Percentiles rank a stretch among this genome's conserved stretches.
phyloP scores from a whole-genome alignment of 2,329 filamentous ascomycete genomes.

The Claviceps spartinae region DNA sequence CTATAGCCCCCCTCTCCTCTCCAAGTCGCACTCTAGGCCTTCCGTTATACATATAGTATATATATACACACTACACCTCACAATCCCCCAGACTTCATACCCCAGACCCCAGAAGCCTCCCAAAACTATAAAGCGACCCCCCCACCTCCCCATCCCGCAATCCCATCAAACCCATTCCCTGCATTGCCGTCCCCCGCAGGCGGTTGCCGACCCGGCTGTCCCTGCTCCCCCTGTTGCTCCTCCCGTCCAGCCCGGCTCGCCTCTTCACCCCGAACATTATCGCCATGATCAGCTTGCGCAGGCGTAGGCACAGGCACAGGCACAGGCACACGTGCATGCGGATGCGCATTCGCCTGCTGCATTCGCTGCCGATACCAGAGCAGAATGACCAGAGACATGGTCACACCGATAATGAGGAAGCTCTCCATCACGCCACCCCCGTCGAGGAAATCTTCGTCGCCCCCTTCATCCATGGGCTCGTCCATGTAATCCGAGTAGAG shows the following conservation, averaged over 20 bases:
- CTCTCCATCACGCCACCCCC: slow-evolving; percentile 77
- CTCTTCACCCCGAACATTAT: slow-evolving; percentile 15
- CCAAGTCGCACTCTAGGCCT: no score
- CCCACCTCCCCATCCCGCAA: slow-evolving; percentile 24
- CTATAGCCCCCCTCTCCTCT: no score
- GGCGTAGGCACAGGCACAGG: no score
- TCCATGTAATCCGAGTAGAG: slow-evolving; percentile 37
- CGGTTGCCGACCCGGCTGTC: neutral
- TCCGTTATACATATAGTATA: no score
- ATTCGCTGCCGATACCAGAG: slow-evolving; percentile 69
- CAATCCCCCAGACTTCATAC: no score
- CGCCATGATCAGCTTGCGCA: slow-evolving; percentile 10
- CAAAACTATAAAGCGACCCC: slow-evolving; percentile 19
- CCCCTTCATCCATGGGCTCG: slow-evolving; percentile 38
- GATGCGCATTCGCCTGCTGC: slow-evolving; percentile 38
- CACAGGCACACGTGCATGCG: no score
- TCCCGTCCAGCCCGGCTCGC: slow-evolving; percentile 3
- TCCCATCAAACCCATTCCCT: slow-evolving; percentile 13
- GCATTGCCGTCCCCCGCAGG: neutral
- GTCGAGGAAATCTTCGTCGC: slow-evolving; percentile 45
- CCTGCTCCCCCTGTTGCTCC: neutral
- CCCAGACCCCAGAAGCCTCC: neutral
- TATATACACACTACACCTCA: slow-evolving; percentile 2
- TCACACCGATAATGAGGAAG: slow-evolving; percentile 66
- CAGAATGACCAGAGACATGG: slow-evolving; percentile 59